These are phyloP conservation scores for Fusarium mangiferae DNA, from an alignment of 2,329 filamentous ascomycete species.

Conservation along the genomic window DNA sequence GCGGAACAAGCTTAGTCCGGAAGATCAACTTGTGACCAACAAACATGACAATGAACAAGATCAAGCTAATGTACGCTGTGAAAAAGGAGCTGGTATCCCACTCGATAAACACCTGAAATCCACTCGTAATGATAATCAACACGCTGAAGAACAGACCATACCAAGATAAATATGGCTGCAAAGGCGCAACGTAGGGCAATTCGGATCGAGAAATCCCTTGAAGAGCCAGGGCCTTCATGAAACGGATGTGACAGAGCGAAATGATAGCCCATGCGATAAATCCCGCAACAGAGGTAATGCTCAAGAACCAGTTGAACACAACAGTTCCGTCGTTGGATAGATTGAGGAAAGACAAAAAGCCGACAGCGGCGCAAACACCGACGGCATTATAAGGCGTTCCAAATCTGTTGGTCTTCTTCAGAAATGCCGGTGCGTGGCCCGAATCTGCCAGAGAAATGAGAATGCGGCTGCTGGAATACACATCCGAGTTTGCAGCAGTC, in stretches of 20 bases:
- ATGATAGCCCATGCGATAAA: constrained; percentile 70
- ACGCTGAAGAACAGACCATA: constrained; percentile 27
- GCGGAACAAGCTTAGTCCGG: constrained; percentile 6
- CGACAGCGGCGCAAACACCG: constrained; percentile 65
- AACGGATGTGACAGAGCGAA: constrained; percentile 67
- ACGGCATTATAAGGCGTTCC: constrained; percentile 69
- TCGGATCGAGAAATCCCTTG: constrained; percentile 56
- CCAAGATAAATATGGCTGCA: constrained; percentile 68
- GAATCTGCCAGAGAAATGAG: constrained; percentile 74
- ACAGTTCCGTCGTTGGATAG: constrained; percentile 68
- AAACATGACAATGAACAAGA: constrained; percentile 30
- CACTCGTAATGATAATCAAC: constrained; percentile 32
- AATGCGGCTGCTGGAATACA: constrained; percentile 75
- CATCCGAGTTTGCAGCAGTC: constrained; percentile 69
- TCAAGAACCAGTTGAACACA: constrained; percentile 78
- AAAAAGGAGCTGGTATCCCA: constrained; percentile 33
- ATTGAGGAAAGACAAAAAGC: constrained; percentile 76
- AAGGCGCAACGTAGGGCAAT: constrained; percentile 61
- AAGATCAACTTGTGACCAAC: constrained; percentile 36
- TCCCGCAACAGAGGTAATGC: constrained; percentile 71
- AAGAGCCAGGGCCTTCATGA: constrained; percentile 63
- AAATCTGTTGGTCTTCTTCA: constrained; percentile 67
- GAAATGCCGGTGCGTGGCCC: constrained; percentile 71
- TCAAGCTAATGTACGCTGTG: constrained; percentile 33
- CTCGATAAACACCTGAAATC: constrained; percentile 31